Conservation (phyloP, 768 basidiomycete genomes). For the Tylopilus plumbeoviolaceoides region DNA sequence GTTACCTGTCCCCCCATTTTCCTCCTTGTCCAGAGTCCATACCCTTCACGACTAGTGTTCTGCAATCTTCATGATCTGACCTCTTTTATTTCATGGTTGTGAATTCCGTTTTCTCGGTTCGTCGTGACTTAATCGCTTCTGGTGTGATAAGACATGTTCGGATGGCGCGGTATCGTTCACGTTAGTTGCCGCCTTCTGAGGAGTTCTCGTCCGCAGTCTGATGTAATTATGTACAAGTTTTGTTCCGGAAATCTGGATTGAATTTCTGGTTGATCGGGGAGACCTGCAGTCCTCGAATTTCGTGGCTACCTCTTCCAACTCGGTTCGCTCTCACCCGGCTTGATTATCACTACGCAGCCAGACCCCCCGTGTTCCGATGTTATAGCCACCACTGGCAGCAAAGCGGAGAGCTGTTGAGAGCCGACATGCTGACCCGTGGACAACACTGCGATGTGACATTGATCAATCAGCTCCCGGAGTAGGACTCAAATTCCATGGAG, state of each 20-base stretch:
- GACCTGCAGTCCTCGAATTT: too few species aligned
- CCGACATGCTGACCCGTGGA: too few species aligned
- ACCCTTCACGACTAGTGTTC: constrained; percentile 37
- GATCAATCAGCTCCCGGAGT: too few species aligned
- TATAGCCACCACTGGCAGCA: too few species aligned
- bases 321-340: neutral
- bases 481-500: too few species aligned
- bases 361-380: too few species aligned
- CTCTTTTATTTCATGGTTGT: constrained; percentile 19
- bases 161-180: neutral
- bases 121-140: neutral
- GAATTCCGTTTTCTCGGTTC: constrained; percentile 7
- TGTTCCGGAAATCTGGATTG: too few species aligned
- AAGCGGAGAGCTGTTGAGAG: neutral
- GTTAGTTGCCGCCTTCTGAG: neutral
- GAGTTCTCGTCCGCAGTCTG: neutral
- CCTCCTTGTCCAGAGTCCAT: constrained; percentile 28
- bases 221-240: neutral
- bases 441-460: too few species aligned
- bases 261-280: too few species aligned
- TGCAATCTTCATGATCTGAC: constrained; percentile 38
- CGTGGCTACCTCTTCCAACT: neutral
- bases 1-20: constrained; percentile 13
- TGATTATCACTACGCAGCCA: neutral
- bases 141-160: neutral